Base-by-base conservation (phyloP, 352 stramenopile genomes). In the Phytophthora hibernalis region DNA sequence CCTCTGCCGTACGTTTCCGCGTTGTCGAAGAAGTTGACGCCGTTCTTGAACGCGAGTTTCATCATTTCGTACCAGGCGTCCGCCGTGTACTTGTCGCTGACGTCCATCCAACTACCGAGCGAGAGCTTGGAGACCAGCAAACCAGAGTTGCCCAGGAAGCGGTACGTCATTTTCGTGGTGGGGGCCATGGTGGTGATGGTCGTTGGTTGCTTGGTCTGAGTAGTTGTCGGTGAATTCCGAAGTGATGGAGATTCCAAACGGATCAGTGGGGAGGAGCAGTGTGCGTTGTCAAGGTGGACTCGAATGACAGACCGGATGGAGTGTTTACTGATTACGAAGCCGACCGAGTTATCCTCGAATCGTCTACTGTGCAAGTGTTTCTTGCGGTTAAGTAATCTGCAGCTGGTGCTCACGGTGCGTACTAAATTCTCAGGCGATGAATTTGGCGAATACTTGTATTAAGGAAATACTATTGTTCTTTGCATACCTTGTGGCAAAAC, bases 21-120 rank as follows among this genome's bases (percentile, higher is more conserved):
- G 18, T 65, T 60, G 69, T 90, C 83, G 31, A 86, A 80, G 35
- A 88, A 83, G 67, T 87, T 88, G 62, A 91, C 68, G 15, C 81
- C 81, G 16, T 70, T 26, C 33, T 74, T 12, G 61, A 68, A 85
- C 1, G 70, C 74, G 16, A 60, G 18, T 22, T 26, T 42, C 56
- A 81, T 65, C 56, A 85, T 76, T n/a, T 71, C 63, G 63, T 79
- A 79, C 33, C 44, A 64, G 7, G 33, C 38, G 12, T 70, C 54
- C 10, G 51, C 33, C 21, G 52, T 73, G 37, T 56, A 70, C 21
- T 61, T 54, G 11, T 48, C 45, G 24, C 56, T 47, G 35, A 53
- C 56, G 16, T 51, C 58, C 30, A 79, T 69, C 74, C 71, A 80
- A 48, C 57, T 67, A 20, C 76, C 76, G 35, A 80, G 65, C 20